Evolutionary conservation across 345 rosid species (phyloP).

Genomic region (Bruguiera sexangula): DNA sequence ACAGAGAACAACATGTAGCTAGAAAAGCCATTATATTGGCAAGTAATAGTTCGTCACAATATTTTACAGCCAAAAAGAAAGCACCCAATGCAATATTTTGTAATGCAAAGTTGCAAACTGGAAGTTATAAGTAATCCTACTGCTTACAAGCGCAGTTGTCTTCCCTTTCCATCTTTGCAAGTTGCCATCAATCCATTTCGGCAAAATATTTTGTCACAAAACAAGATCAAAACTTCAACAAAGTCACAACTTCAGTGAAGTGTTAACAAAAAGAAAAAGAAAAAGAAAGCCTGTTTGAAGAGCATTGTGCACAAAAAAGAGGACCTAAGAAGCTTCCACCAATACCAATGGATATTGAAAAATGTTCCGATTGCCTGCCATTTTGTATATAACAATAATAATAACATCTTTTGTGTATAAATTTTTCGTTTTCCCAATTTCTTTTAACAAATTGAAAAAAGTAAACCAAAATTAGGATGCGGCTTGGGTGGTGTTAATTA

Average conservation of each 20-base stretch:
- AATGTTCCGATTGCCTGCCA: too few relatives aligned
- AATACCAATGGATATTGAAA: slow-evolving; percentile 63
- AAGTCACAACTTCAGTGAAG: slow-evolving; percentile 5
- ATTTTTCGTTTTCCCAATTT: too few relatives aligned
- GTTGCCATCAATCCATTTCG: slow-evolving; percentile 14
- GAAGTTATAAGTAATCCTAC: not conserved
- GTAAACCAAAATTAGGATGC: too few relatives aligned
- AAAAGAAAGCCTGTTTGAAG: slow-evolving; percentile 61
- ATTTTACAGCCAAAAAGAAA: too few relatives aligned
- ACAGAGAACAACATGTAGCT: not conserved
- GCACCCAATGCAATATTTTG: not conserved
- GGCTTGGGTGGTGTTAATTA: too few relatives aligned
- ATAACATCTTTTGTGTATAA: too few relatives aligned
- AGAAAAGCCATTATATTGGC: not conserved
- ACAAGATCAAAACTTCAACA: slow-evolving; percentile 12
- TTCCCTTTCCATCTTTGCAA: slow-evolving; percentile 64
- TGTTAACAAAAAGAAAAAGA: slow-evolving; percentile 14
- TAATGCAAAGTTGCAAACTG: not conserved
- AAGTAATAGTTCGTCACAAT: not conserved
- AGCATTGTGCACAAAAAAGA: slow-evolving; percentile 90
- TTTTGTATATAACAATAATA: too few relatives aligned
- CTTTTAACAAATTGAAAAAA: too few relatives aligned
- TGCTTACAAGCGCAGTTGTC: slow-evolving; percentile 84
- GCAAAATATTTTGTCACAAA: slow-evolving; percentile 7
- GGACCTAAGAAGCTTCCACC: slow-evolving; percentile 99